Base-by-base conservation (phyloP, 2,329 filamentous ascomycete genomes). In the Alternaria viburni region DNA sequence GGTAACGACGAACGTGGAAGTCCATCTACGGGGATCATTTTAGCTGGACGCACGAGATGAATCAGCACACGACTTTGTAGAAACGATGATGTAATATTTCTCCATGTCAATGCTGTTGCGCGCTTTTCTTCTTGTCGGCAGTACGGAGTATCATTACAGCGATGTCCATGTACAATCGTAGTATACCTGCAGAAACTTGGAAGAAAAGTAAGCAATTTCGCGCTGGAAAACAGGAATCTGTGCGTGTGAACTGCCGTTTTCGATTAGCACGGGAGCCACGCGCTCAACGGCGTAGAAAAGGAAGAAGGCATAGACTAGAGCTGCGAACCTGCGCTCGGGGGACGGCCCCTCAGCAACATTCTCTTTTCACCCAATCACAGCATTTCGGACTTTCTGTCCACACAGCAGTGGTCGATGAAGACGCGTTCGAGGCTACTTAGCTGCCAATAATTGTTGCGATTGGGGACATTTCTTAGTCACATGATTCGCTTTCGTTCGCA, bases 321-420 rank as follows among this genome's bases (percentile, higher is more conserved):
- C 67, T 70, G 61, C 69, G 66, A 70, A 68, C 69, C 62, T 63
- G 45, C 64, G 64, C 69, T 68, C 67, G 68, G 55, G 55, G 44
- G 25, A 57, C 56, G 52, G 55, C 49, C 52, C 65, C 54, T 59
- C 57, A 61, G 25, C 45, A 47, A 26, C 51, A 49, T 41, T 51
- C 23, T 54, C 49, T 58, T 50, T 4, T 25, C 19, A 9, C 19
- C 59, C 62, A 65, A 65, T 65, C 43, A 47, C 49, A 36, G n/a
- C 45, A 17, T 43, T 59, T 59, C 62, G 54, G 59, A 50, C 44
- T 30, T 55, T 23, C 30, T 47, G 23, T 46, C 54, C 57, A 52
- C 23, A 43, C 28, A 46, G 23, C 21, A 46, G 15, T 36, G 19
- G 17, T n/a, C 32, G 32, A 23, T 26, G 12, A 43, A 13, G 36